Conservation (phyloP, 2,329 filamentous ascomycete species). For the Diaporthe sp. region DNA sequence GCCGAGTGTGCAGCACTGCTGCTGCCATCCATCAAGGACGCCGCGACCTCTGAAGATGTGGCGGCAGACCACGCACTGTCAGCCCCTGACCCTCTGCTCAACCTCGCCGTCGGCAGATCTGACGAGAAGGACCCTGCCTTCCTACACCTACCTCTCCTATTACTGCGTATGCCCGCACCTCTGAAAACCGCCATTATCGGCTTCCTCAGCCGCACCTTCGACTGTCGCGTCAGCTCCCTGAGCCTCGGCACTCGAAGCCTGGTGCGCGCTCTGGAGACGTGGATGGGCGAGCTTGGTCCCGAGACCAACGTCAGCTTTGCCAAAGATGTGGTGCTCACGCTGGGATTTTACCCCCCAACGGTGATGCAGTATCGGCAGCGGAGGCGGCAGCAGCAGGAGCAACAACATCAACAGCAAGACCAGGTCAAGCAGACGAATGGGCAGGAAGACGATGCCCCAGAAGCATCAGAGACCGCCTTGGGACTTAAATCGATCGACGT, state of each 20-base stretch:
- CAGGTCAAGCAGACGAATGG: conserved; percentile 28
- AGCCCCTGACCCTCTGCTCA: not conserved
- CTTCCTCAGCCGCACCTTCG: conserved; percentile 68
- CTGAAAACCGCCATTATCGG: conserved; percentile 64
- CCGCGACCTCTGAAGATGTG: not conserved
- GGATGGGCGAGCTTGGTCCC: conserved; percentile 59
- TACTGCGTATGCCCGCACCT: conserved; percentile 69
- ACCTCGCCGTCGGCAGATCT: conserved; percentile 12
- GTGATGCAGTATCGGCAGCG: not conserved
- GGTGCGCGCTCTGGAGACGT: conserved; percentile 64
- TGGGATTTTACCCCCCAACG: conserved; percentile 63
- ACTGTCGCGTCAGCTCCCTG: conserved; percentile 68
- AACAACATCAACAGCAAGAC: not conserved
- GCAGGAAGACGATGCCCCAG: conserved; percentile 36
- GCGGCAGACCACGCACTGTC: not conserved
- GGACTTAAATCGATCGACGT: conserved; percentile 65
- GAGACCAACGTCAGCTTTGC: conserved; percentile 51
- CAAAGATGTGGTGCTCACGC: conserved; percentile 65
- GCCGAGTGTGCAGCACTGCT: conserved; percentile 65
- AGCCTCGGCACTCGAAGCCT: conserved; percentile 66
- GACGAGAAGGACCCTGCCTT: conserved; percentile 51
- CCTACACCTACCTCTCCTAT: conserved; percentile 64
- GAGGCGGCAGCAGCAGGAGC: not conserved
- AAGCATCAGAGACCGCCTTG: conserved; percentile 35
- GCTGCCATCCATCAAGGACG: conserved; percentile 54